Evolutionary conservation across 2,329 filamentous ascomycete genomes (phyloP), one percentile per base, ranked within the genome.

Genomic region (Neonectria hederae): DNA sequence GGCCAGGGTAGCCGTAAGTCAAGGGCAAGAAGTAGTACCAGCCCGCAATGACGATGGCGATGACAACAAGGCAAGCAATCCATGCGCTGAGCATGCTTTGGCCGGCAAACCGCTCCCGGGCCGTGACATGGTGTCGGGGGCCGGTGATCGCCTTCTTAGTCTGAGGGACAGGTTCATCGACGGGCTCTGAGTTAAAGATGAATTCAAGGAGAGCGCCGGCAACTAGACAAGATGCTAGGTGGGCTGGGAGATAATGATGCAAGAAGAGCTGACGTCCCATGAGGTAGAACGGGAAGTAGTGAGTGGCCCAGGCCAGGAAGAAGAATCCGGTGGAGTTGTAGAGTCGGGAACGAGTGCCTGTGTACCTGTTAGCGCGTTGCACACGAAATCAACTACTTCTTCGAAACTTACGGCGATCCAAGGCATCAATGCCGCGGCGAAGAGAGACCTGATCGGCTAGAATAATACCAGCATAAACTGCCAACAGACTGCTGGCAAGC

Each of bases 241-340:
- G 96, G 1, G 96, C 93, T 0, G 96, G 96, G 4, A 99, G 88
- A 77, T 99, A 99, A 81, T 99, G 96, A 80, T 99, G 96, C 72
- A 99, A 81, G 89, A 99, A 99, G 69, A 97, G 90, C 79, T 99
- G 95, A 73, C 95, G 94, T 62, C 95, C 95, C 95, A 99, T 99
- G 68, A 97, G 89, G 83, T 90, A 99, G 85, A 99, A 99, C 56
- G 95, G 95, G 79, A 97, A 89, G 84, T 97, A 99, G 79, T 99
- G 96, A 2, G 94, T 95, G 14, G 93, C 94, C 96, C 96, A 99
- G 60, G 94, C 93, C 62, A 99, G 88, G 89, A 97, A 98, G 84
- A 99, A 97, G 87, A 99, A 99, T 24, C 96, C 96, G 0, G 96
- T 98, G 59, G 94, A 97, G 85, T 98, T 98, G 83, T 99, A 99